Percentiles rank a stretch among this genome's conserved stretches.
phyloP scores from a whole-genome alignment of 129 eudicot genomes.

The Chrysanthemum makinoi region DNA sequence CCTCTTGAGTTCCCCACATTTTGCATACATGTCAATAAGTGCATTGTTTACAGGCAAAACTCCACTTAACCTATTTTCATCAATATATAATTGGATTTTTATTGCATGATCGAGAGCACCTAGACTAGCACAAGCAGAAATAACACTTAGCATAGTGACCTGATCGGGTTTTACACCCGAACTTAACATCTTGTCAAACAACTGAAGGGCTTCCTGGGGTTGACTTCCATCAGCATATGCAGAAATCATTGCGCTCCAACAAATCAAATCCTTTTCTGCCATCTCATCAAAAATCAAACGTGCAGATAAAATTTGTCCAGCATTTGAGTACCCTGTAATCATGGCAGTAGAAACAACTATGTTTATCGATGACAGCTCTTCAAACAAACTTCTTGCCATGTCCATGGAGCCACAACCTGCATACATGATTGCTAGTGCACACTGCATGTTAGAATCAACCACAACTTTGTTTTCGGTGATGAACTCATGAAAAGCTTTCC shows the following conservation, averaged over 20 bases:
- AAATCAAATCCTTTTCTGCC: slow-evolving; percentile 56
- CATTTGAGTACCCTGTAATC: slow-evolving; percentile 66
- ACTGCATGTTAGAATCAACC: slow-evolving; percentile 49
- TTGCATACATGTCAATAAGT: slow-evolving; percentile 79
- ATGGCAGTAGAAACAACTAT: slow-evolving; percentile 69
- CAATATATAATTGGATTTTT: slow-evolving; percentile 40
- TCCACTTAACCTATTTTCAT: slow-evolving; percentile 44
- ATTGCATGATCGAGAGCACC: slow-evolving; percentile 65
- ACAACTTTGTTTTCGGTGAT: slow-evolving; percentile 36
- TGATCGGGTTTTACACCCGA: slow-evolving; percentile 65
- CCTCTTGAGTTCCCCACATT: slow-evolving; percentile 67
- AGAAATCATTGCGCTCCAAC: slow-evolving; percentile 89
- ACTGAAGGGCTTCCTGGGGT: slow-evolving; percentile 62
- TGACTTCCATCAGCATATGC: slow-evolving; percentile 64
- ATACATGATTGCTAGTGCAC: slow-evolving; percentile 66
- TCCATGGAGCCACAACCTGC: slow-evolving; percentile 75
- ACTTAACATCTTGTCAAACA: slow-evolving; percentile 51
- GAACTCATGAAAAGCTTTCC: slow-evolving; percentile 54
- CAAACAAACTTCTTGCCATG: slow-evolving; percentile 45
- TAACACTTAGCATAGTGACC: slow-evolving; percentile 69
- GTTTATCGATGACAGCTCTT: slow-evolving; percentile 43
- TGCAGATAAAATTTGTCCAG: slow-evolving; percentile 53
- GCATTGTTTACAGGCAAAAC: slow-evolving; percentile 62
- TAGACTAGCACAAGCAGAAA: slow-evolving; percentile 73
- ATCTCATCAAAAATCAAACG: slow-evolving; percentile 50